Conservation (phyloP, 345 rosid species). For the Anastatica hierochuntica region DNA sequence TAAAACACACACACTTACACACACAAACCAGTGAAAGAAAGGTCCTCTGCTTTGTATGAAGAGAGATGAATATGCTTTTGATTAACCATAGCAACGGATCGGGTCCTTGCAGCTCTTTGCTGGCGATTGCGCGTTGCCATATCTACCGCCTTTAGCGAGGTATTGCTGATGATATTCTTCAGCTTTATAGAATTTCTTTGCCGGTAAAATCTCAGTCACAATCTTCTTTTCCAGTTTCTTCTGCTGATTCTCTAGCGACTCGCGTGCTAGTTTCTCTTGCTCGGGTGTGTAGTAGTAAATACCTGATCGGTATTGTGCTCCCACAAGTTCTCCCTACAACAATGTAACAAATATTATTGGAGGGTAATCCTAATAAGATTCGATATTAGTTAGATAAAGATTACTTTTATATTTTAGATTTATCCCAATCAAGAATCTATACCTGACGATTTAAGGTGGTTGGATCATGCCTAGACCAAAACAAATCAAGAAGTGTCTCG, state of each 20-base stretch:
- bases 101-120: constrained; percentile 86
- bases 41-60: too few relatives aligned
- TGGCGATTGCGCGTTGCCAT: constrained; percentile 65
- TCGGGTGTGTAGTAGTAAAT: constrained; percentile 61
- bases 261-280: constrained; percentile 68
- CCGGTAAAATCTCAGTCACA: constrained; percentile 79
- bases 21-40: too few relatives aligned
- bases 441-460: constrained; percentile 92
- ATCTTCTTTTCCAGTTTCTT: constrained; percentile 50
- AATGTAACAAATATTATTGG: too few relatives aligned
- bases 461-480: constrained; percentile 89
- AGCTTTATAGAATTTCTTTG: constrained; percentile 79
- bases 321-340: constrained; percentile 74
- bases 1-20: too few relatives aligned
- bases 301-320: constrained; percentile 88
- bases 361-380: too few relatives aligned
- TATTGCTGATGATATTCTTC: constrained; percentile 93
- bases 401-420: too few relatives aligned
- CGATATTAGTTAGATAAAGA: too few relatives aligned
- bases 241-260: constrained; percentile 58
- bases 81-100: constrained; percentile 79
- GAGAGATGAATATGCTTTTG: too few relatives aligned
- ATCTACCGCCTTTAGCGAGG: constrained; percentile 86
- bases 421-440: too few relatives aligned
- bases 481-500: constrained; percentile 55